These are phyloP conservation scores for Carex arenaria DNA, from an alignment of 202 grass and related monocot genomes.

Conservation along the genomic window DNA sequence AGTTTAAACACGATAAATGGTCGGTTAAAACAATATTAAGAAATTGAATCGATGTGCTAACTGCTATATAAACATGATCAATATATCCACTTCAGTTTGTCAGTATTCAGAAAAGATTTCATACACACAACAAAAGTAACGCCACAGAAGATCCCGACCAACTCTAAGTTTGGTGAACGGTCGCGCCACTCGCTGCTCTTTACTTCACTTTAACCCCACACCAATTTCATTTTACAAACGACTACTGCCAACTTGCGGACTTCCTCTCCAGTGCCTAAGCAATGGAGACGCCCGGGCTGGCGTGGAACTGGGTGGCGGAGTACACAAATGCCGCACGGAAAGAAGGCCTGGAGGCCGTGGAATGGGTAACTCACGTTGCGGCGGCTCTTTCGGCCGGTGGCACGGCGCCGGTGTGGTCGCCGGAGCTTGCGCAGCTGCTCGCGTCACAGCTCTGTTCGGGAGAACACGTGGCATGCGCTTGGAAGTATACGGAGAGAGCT, in stretches of 20 bases:
- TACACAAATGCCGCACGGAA: constrained; percentile 59
- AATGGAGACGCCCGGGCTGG: constrained; percentile 4
- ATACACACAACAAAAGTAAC: neutral
- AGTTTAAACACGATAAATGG: neutral
- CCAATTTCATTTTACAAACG: neutral
- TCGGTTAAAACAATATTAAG: neutral
- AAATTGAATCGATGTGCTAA: neutral
- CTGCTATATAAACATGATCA: neutral
- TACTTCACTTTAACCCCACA: constrained; percentile 19
- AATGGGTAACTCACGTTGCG: constrained; percentile 47
- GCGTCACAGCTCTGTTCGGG: constrained; percentile 35
- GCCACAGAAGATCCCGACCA: constrained; percentile 5
- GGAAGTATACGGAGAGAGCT: constrained; percentile 92
- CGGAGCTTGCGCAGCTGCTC: constrained; percentile 57
- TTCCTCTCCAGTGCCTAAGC: neutral
- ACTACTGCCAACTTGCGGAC: neutral
- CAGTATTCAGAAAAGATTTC: neutral
- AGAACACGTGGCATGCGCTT: constrained; percentile 28
- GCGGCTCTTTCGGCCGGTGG: neutral
- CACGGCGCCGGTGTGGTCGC: constrained; percentile 32
- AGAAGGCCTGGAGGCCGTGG: constrained; percentile 34
- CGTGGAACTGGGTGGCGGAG: constrained; percentile 46
- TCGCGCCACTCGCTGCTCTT: neutral
- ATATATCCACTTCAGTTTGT: neutral
- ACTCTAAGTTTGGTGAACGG: constrained; percentile 14